Evolutionary conservation across 257 asterid species (phyloP).

Genomic region (Solanum ossicruentum): DNA sequence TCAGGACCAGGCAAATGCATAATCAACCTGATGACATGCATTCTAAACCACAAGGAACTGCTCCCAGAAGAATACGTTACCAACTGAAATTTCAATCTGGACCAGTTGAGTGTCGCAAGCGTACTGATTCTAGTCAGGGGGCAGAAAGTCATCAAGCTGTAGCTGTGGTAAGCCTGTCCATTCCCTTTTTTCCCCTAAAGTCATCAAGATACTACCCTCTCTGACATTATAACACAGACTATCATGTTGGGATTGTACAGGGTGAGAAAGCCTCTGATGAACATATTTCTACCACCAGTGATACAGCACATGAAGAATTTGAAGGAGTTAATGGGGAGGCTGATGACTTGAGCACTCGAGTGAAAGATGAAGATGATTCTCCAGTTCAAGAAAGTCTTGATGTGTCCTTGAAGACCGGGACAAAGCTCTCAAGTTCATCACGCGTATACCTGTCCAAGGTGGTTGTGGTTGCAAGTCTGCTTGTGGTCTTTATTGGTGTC

Average conservation of each 20-base stretch:
- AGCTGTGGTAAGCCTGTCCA: slow-evolving; percentile 31
- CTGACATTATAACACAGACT: background rate
- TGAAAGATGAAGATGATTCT: background rate
- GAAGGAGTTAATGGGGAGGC: background rate
- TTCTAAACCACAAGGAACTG: slow-evolving; percentile 41
- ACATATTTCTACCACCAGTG: background rate
- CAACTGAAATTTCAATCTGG: slow-evolving; percentile 42
- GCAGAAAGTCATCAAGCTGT: slow-evolving; percentile 6
- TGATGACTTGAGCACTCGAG: background rate
- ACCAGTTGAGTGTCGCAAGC: slow-evolving; percentile 24
- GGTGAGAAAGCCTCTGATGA: slow-evolving; percentile 13
- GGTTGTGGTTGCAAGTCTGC: slow-evolving; percentile 26
- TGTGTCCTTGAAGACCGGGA: background rate
- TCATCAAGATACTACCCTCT: background rate
- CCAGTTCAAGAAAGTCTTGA: background rate
- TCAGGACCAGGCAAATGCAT: slow-evolving; percentile 28
- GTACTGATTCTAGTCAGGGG: slow-evolving; percentile 10
- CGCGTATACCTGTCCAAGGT: slow-evolving; percentile 24
- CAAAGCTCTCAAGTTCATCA: slow-evolving; percentile 7
- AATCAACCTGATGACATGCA: slow-evolving; percentile 3
- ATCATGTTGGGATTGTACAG: slow-evolving; percentile 30
- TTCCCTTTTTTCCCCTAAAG: background rate
- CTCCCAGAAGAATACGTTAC: slow-evolving; percentile 58
- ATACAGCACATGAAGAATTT: slow-evolving; percentile 1
- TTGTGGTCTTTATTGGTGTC: slow-evolving; percentile 24